Percentiles rank a stretch among this genome's conserved stretches.
Evolutionary conservation across 306 rosid genomes (phyloP).

Genomic region (Quercus berberidifolia): DNA sequence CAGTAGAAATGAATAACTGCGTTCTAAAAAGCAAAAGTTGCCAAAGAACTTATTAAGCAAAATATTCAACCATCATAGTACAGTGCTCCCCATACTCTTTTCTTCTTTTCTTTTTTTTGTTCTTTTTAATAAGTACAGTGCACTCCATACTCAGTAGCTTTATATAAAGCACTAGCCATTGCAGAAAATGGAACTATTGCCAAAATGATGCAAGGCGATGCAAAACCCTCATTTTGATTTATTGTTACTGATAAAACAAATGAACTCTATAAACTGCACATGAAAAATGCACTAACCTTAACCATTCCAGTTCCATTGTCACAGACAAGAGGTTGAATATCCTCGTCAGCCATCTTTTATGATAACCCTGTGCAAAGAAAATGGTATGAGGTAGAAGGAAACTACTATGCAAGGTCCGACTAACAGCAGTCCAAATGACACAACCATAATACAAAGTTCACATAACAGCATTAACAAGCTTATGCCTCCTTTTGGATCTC

Average conservation of each 20-base stretch:
- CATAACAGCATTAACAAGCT: background rate
- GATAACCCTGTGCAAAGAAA: constrained; percentile 11
- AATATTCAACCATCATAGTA: background rate
- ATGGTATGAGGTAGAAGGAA: background rate
- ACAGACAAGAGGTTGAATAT: constrained; percentile 64
- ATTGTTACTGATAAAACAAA: background rate
- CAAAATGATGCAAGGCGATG: background rate
- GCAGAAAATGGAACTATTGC: background rate
- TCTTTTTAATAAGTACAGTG: too few relatives aligned
- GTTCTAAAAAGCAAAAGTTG: background rate
- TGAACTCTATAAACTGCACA: background rate
- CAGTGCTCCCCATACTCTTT: background rate
- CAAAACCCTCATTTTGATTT: background rate
- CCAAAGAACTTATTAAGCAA: background rate
- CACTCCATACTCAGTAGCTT: background rate
- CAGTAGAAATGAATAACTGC: background rate
- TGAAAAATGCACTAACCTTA: constrained; percentile 34
- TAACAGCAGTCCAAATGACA: background rate
- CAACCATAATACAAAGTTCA: background rate
- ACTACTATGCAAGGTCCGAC: background rate
- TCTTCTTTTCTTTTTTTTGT: too few relatives aligned
- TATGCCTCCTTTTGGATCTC: background rate
- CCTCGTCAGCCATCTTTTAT: constrained; percentile 55
- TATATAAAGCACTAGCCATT: too few relatives aligned
- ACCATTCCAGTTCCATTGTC: constrained; percentile 77